phyloP scores from a whole-genome alignment of 805 yeast species.

The Priceomyces melissophilus region DNA sequence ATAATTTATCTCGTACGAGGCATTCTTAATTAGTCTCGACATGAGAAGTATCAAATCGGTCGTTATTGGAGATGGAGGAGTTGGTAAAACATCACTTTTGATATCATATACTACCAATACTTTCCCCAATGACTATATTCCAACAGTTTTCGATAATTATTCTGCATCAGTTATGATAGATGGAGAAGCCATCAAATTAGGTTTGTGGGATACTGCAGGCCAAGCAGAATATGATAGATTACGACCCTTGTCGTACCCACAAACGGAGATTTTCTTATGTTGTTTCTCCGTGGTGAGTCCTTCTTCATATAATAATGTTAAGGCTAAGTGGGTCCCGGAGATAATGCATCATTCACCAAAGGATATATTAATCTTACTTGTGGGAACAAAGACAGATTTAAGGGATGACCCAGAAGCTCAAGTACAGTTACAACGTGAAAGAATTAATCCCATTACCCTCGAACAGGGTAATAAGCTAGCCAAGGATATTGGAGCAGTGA shows the following conservation, averaged over 20 bases:
- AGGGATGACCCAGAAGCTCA: slow-evolving; percentile 78
- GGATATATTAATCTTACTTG: slow-evolving; percentile 63
- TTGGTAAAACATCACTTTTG: slow-evolving; percentile 86
- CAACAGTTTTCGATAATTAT: slow-evolving; percentile 91
- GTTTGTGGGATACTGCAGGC: slow-evolving; percentile 96
- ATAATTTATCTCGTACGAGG: too few species aligned
- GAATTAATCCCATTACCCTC: slow-evolving; percentile 57
- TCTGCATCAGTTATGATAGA: slow-evolving; percentile 82
- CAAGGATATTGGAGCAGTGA: slow-evolving; percentile 65
- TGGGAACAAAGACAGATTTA: slow-evolving; percentile 87
- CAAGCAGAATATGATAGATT: slow-evolving; percentile 89
- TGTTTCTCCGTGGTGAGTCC: slow-evolving; percentile 86
- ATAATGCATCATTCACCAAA: slow-evolving; percentile 78
- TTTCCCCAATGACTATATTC: slow-evolving; percentile 89
- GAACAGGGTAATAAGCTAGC: slow-evolving; percentile 67
- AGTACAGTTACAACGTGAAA: slow-evolving; percentile 61
- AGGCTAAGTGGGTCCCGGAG: slow-evolving; percentile 77
- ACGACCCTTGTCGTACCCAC: slow-evolving; percentile 88
- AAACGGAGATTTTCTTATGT: slow-evolving; percentile 81
- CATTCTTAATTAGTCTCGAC: neutral
- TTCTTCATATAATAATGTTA: slow-evolving; percentile 74
- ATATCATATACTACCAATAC: slow-evolving; percentile 90
- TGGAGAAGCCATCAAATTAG: slow-evolving; percentile 77
- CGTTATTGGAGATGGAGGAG: slow-evolving; percentile 94
- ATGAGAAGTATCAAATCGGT: slow-evolving; percentile 92